These are phyloP conservation scores for Castanospermum australe DNA, from an alignment of 306 rosid species.

Conservation along the genomic window DNA sequence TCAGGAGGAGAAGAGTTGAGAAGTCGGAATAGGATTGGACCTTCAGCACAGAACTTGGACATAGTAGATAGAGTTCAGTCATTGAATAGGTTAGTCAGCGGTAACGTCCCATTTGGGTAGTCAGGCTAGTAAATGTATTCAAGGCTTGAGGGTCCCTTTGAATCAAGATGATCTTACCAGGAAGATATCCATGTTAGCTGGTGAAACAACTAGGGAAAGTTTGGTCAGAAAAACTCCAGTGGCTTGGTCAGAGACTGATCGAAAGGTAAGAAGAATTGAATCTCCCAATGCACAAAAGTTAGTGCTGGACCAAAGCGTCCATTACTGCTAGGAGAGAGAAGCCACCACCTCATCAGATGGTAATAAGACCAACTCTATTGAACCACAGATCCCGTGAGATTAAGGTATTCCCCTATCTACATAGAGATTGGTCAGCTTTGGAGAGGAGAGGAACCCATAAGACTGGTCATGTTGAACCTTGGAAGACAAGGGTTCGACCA, in stretches of 20 bases:
- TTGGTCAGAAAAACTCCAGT: constrained; percentile 18
- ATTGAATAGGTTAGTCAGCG: constrained; percentile 19
- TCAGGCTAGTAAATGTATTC: constrained; percentile 40
- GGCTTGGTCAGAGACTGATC: not conserved
- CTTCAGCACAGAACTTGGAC: constrained; percentile 10
- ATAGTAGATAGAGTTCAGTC: constrained; percentile 29
- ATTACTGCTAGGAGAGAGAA: constrained; percentile 17
- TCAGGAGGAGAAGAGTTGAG: constrained; percentile 23
- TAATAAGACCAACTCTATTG: constrained; percentile 45
- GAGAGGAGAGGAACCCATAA: constrained; percentile 16
- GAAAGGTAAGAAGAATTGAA: not conserved
- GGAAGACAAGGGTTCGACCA: not conserved
- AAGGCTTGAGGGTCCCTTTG: constrained; percentile 52
- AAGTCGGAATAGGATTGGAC: not conserved
- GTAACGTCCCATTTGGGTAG: constrained; percentile 13
- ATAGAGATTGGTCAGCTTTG: not conserved
- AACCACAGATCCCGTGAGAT: constrained; percentile 35
- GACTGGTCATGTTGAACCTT: not conserved
- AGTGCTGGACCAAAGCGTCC: not conserved
- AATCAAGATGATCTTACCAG: constrained; percentile 9
- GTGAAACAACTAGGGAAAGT: constrained; percentile 8
- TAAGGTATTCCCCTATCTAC: constrained; percentile 26
- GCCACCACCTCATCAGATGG: constrained; percentile 18
- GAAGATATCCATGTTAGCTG: constrained; percentile 10
- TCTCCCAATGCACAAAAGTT: constrained; percentile 5